Evolutionary conservation across 2,329 filamentous ascomycete species (phyloP).

Genomic region (Ophiocordyceps sinensis): DNA sequence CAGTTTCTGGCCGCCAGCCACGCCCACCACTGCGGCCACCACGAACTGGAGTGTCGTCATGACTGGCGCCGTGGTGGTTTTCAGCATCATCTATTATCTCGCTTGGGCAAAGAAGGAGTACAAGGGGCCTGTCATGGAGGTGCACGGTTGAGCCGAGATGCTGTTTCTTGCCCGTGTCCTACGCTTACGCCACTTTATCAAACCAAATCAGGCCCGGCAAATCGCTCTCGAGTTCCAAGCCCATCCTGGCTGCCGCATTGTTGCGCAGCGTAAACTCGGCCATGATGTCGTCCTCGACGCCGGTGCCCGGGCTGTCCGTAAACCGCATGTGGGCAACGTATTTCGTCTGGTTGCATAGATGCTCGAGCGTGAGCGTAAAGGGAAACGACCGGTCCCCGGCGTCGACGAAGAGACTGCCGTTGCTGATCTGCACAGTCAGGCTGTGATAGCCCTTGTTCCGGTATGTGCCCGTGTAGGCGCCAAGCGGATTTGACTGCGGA

Average conservation of each 20-base stretch:
- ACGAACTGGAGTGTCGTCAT: constrained; percentile 35
- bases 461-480: constrained; percentile 9
- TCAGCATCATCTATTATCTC: constrained; percentile 32
- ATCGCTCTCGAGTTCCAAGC: too few relatives aligned
- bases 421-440: constrained; percentile 8
- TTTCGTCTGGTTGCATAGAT: constrained; percentile 6
- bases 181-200: too few relatives aligned
- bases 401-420: constrained; percentile 9
- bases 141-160: too few relatives aligned
- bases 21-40: constrained; percentile 10
- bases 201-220: too few relatives aligned
- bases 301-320: too few relatives aligned
- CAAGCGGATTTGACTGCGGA: constrained; percentile 2
- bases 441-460: constrained; percentile 12
- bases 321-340: background rate
- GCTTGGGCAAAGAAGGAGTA: constrained; percentile 26
- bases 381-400: constrained; percentile 13
- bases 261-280: too few relatives aligned
- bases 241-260: too few relatives aligned
- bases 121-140: constrained; percentile 25
- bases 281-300: too few relatives aligned
- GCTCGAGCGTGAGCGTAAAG: constrained; percentile 10
- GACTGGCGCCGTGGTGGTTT: constrained; percentile 24
- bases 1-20: constrained; percentile 32
- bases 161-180: too few relatives aligned